phyloP scores from a whole-genome alignment of 2,329 filamentous ascomycete genomes.

The Cladosporium velox region DNA sequence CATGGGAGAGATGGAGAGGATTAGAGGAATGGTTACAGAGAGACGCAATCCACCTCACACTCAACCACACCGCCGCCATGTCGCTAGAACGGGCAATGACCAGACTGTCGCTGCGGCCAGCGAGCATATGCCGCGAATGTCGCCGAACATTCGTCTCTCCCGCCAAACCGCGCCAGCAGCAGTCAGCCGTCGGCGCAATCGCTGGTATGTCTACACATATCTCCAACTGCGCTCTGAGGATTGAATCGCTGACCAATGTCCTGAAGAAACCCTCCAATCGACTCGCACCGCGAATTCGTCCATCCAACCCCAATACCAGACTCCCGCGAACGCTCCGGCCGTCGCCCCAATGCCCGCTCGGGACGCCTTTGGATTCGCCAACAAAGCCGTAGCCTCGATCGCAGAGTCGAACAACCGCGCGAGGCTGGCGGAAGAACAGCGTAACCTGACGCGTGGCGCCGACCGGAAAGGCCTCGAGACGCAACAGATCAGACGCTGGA shows the following conservation, averaged over 20 bases:
- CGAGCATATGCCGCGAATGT: constrained; percentile 34
- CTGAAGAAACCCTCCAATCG: constrained; percentile 21
- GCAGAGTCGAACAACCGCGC: constrained; percentile 5
- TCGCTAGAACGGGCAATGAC: constrained; percentile 34
- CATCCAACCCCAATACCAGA: constrained; percentile 12
- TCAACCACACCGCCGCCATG: constrained; percentile 25
- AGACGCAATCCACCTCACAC: not conserved
- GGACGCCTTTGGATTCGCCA: constrained; percentile 22
- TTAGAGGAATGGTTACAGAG: not conserved
- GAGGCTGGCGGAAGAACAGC: constrained; percentile 1
- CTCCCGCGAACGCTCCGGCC: constrained; percentile 3
- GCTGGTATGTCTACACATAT: constrained; percentile 25
- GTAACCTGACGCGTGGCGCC: constrained; percentile 6
- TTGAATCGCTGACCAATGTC: not conserved
- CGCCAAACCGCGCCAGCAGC: constrained; percentile 26
- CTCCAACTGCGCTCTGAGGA: not conserved
- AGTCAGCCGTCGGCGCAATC: constrained; percentile 31
- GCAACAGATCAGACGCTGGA: constrained; percentile 72
- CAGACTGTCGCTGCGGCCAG: constrained; percentile 30
- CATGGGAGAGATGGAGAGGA: constrained; percentile 5
- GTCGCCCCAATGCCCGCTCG: constrained; percentile 8
- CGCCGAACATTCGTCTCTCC: constrained; percentile 30
- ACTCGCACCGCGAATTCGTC: constrained; percentile 15
- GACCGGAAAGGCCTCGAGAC: constrained; percentile 53
- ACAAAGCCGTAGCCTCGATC: constrained; percentile 11